Percentiles rank a stretch among this genome's conserved stretches.
Evolutionary conservation across 1,284 basidiomycete species (phyloP).

Genomic region (Wolfiporia cocos): DNA sequence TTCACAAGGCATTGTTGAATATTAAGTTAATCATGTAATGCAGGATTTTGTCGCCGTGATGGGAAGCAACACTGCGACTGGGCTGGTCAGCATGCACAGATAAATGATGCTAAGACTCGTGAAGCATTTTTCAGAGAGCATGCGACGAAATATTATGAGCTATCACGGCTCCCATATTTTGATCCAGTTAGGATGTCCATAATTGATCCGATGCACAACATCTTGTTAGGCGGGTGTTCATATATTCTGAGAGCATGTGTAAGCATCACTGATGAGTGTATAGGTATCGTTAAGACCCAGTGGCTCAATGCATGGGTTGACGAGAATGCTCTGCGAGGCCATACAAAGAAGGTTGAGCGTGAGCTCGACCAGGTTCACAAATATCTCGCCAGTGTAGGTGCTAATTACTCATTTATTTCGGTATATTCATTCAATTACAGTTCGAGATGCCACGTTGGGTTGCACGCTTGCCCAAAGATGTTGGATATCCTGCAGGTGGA

Average conservation of each 20-base stretch:
- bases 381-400: slow-evolving; percentile 13
- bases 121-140: slow-evolving; percentile 16
- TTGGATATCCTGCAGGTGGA: slow-evolving; percentile 28
- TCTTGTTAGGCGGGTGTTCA: slow-evolving; percentile 21
- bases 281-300: slow-evolving; percentile 25
- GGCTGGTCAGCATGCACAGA: slow-evolving; percentile 10
- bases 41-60: slow-evolving; percentile 13
- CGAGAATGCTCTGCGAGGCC: slow-evolving; percentile 13
- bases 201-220: slow-evolving; percentile 28
- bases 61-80: slow-evolving; percentile 12
- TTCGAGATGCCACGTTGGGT: slow-evolving; percentile 26
- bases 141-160: slow-evolving; percentile 22
- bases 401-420: neutral
- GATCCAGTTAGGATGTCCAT: slow-evolving; percentile 22
- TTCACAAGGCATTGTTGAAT: neutral
- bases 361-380: slow-evolving; percentile 23
- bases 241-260: neutral
- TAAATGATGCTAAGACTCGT: slow-evolving; percentile 5
- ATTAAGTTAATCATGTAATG: no score
- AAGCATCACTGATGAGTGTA: neutral
- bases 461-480: slow-evolving; percentile 18
- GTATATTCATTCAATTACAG: slow-evolving; percentile 9
- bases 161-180: slow-evolving; percentile 25
- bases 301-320: slow-evolving; percentile 24
- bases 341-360: slow-evolving; percentile 7